Evolutionary conservation across 257 asterid species (phyloP).

Genomic region (Ocimum tenuiflorum): DNA sequence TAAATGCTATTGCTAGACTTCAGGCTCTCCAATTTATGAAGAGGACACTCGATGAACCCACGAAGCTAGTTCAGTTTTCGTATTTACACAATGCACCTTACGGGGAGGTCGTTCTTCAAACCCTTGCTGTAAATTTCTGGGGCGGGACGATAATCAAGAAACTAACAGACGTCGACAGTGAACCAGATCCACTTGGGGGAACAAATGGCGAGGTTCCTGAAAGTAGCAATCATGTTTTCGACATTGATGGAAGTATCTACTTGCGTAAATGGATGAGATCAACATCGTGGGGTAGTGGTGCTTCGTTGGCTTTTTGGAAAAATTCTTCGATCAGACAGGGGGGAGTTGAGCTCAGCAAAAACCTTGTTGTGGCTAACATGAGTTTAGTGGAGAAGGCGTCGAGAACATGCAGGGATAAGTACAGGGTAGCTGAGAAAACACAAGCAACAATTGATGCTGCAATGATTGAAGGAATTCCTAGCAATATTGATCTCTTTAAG

Average conservation of each 20-base stretch:
- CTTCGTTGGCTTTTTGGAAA: constrained; percentile 78
- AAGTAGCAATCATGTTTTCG: constrained; percentile 44
- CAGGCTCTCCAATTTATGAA: constrained; percentile 77
- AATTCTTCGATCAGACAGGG: constrained; percentile 42
- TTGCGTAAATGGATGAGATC: constrained; percentile 88
- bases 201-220: constrained; percentile 38
- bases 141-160: constrained; percentile 64
- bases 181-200: constrained; percentile 20
- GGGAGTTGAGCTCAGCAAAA: constrained; percentile 77
- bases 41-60: constrained; percentile 76
- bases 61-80: constrained; percentile 69
- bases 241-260: constrained; percentile 84
- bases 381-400: constrained; percentile 75
- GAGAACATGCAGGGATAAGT: constrained; percentile 58
- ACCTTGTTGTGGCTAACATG: constrained; percentile 63
- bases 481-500: constrained; percentile 94
- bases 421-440: constrained; percentile 69
- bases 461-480: constrained; percentile 93
- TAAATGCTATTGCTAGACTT: constrained; percentile 67
- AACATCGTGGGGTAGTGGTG: constrained; percentile 66
- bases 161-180: constrained; percentile 23
- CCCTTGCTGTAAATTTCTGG: constrained; percentile 89
- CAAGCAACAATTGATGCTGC: constrained; percentile 97
- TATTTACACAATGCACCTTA: constrained; percentile 66
- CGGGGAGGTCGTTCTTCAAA: constrained; percentile 71